Conservation (phyloP, 495 filamentous ascomycete species). For the Coniosporium apollinis region DNA sequence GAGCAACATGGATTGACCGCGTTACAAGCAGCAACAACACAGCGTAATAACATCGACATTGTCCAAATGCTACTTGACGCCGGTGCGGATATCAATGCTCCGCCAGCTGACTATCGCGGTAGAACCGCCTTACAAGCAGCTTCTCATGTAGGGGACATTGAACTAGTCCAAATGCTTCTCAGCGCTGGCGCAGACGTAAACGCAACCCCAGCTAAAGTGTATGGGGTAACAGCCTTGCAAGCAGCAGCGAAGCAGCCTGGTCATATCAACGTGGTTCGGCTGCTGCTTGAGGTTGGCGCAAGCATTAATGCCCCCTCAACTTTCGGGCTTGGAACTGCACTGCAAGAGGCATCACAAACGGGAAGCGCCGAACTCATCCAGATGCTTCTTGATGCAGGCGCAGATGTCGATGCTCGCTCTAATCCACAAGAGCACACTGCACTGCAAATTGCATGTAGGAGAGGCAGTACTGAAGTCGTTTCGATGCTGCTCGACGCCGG, state of each 20-base stretch:
- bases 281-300: conserved; percentile 5
- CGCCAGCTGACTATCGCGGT: neutral
- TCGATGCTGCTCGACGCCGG: conserved; percentile 1
- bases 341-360: neutral
- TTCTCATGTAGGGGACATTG: neutral
- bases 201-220: no score
- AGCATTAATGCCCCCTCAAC: conserved; percentile 1
- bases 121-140: conserved; percentile 3
- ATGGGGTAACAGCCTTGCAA: neutral
- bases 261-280: conserved; percentile 1
- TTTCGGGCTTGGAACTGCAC: neutral
- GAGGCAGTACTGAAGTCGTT: neutral
- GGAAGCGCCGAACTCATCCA: neutral
- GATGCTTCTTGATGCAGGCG: neutral
- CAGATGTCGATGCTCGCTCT: neutral
- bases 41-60: neutral
- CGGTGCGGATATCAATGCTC: conserved; percentile 6
- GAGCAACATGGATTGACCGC: neutral
- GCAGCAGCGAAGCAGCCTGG: neutral
- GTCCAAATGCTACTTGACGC: neutral
- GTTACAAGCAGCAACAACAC: no score
- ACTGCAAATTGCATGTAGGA: neutral
- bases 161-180: conserved; percentile 1
- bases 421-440: neutral
- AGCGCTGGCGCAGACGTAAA: conserved; percentile 3